phyloP scores from a whole-genome alignment of 169 alveolate species.

The Plasmodium yoelii region DNA sequence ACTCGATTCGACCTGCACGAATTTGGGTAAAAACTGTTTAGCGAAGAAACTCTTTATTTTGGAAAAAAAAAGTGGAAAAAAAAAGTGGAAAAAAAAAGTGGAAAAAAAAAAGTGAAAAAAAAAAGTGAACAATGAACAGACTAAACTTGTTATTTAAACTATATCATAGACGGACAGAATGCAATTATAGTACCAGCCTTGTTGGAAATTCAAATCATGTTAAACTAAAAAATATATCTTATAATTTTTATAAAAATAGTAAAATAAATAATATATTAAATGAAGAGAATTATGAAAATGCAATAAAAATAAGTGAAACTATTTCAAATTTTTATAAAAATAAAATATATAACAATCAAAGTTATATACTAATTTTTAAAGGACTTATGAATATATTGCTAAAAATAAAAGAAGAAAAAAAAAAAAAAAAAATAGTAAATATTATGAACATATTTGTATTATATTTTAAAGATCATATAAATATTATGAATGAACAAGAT shows the following conservation, averaged over 20 bases:
- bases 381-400: slow-evolving; percentile 39
- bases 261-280: not conserved
- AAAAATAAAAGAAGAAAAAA: slow-evolving; percentile 16
- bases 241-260: slow-evolving; percentile 33
- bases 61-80: not conserved
- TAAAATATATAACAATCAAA: slow-evolving; percentile 41
- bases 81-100: not conserved
- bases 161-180: not conserved
- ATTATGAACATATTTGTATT: slow-evolving; percentile 23
- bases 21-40: no score
- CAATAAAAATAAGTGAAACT: slow-evolving; percentile 4
- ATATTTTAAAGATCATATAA: slow-evolving; percentile 13
- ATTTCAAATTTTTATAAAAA: slow-evolving; percentile 3
- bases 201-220: not conserved
- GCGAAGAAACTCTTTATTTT: not conserved
- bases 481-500: slow-evolving; percentile 62
- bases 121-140: no score
- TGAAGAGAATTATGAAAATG: slow-evolving; percentile 15
- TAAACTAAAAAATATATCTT: slow-evolving; percentile 14
- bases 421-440: not conserved
- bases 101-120: not conserved
- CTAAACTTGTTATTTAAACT: no score
- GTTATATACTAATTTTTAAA: slow-evolving; percentile 55
- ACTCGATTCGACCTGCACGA: not conserved
- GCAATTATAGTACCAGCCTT: not conserved